These are phyloP conservation scores for Xylaria sp. DNA, from an alignment of 2,329 filamentous ascomycete genomes.

Conservation along the genomic window DNA sequence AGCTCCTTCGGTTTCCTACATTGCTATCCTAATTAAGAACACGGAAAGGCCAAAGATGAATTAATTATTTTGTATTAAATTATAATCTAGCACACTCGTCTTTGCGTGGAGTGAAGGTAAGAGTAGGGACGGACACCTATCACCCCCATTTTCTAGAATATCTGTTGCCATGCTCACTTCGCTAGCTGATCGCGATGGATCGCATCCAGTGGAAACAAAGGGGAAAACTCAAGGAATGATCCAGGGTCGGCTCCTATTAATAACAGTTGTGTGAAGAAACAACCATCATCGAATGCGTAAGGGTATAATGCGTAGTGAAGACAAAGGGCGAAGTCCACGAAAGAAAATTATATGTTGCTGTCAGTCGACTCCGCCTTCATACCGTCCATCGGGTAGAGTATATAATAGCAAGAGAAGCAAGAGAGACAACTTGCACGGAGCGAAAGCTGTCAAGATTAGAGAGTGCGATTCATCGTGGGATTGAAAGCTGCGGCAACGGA, in stretches of 20 bases:
- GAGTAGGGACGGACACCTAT: background rate
- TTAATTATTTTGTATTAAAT: conserved; percentile 10
- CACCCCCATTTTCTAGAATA: conserved; percentile 9
- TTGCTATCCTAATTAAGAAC: background rate
- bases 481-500: background rate
- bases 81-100: conserved; percentile 1
- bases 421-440: conserved; percentile 17
- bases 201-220: conserved; percentile 15
- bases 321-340: background rate
- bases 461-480: background rate
- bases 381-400: conserved; percentile 1
- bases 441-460: conserved; percentile 6
- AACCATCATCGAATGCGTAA: conserved; percentile 24
- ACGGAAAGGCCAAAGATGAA: background rate
- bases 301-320: conserved; percentile 28
- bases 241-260: conserved; percentile 16
- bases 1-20: background rate
- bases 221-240: conserved; percentile 15
- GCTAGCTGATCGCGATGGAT: conserved; percentile 1
- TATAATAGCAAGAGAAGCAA: conserved; percentile 6
- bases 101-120: background rate
- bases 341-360: conserved; percentile 1
- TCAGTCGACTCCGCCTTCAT: conserved; percentile 12
- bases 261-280: conserved; percentile 7
- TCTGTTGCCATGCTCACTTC: conserved; percentile 5